Conservation (phyloP, 2,329 filamentous ascomycete species). For the Chlorencoelia australis region DNA sequence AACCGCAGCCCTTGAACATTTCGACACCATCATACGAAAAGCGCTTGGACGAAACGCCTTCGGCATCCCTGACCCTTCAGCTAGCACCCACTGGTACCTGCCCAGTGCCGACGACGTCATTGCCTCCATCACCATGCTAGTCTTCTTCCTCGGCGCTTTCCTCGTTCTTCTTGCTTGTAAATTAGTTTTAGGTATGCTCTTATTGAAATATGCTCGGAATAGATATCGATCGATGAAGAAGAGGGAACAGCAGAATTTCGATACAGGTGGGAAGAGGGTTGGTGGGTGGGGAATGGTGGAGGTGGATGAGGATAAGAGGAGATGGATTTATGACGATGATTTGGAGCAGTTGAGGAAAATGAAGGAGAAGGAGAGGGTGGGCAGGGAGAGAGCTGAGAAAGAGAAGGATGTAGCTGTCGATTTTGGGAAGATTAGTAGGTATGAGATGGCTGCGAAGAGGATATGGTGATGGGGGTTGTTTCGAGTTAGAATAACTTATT, state of each 20-base stretch:
- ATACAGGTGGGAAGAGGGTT: constrained; percentile 62
- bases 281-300: constrained; percentile 82
- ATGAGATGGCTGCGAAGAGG: constrained; percentile 92
- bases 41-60: constrained; percentile 68
- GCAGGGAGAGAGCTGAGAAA: constrained; percentile 46
- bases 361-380: constrained; percentile 52
- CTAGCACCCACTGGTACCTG: constrained; percentile 26
- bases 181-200: constrained; percentile 76
- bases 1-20: constrained; percentile 65
- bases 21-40: constrained; percentile 67
- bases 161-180: constrained; percentile 77
- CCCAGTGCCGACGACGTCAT: constrained; percentile 57
- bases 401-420: constrained; percentile 38
- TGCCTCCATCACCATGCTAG: constrained; percentile 68
- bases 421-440: constrained; percentile 62
- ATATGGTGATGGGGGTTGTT: constrained; percentile 88
- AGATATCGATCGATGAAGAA: constrained; percentile 75
- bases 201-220: constrained; percentile 69
- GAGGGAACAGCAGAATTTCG: constrained; percentile 45
- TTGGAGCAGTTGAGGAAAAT: constrained; percentile 55
- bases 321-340: constrained; percentile 83
- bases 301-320: constrained; percentile 74
- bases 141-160: constrained; percentile 78
- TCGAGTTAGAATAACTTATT: too few relatives aligned
- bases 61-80: constrained; percentile 30